These are phyloP conservation scores for Metarhizium humberi DNA, from an alignment of 2,329 filamentous ascomycete genomes.

Conservation along the genomic window DNA sequence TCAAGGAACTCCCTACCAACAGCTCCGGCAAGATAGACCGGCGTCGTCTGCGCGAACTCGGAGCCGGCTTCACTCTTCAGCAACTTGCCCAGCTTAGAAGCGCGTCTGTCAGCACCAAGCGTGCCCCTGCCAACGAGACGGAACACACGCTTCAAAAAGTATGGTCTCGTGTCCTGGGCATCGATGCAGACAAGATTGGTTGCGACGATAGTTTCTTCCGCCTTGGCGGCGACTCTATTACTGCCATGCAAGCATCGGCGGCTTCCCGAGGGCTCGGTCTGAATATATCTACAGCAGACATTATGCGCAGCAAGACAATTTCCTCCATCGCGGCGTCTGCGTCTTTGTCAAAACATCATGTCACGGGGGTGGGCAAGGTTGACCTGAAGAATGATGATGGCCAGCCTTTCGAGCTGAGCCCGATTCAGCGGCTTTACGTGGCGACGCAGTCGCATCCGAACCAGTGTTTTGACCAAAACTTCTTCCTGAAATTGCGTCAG, in stretches of 20 bases:
- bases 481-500: not conserved
- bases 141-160: conserved; percentile 11
- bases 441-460: not conserved
- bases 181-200: conserved; percentile 14
- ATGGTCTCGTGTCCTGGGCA: conserved; percentile 13
- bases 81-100: not conserved
- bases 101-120: not conserved
- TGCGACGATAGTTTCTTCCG: conserved; percentile 20
- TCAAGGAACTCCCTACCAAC: not conserved
- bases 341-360: not conserved
- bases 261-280: not conserved
- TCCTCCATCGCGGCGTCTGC: not conserved
- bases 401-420: not conserved
- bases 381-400: not conserved
- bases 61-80: not conserved
- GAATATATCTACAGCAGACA: not conserved
- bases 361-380: too few species aligned
- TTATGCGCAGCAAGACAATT: not conserved
- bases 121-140: conserved; percentile 9
- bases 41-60: not conserved
- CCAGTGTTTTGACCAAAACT: not conserved
- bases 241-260: not conserved
- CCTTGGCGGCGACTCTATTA: conserved; percentile 12
- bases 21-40: not conserved
- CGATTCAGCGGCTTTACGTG: not conserved